These are phyloP conservation scores for Colletotrichum sp. DNA, from an alignment of 2,329 filamentous ascomycete species.

Conservation along the genomic window DNA sequence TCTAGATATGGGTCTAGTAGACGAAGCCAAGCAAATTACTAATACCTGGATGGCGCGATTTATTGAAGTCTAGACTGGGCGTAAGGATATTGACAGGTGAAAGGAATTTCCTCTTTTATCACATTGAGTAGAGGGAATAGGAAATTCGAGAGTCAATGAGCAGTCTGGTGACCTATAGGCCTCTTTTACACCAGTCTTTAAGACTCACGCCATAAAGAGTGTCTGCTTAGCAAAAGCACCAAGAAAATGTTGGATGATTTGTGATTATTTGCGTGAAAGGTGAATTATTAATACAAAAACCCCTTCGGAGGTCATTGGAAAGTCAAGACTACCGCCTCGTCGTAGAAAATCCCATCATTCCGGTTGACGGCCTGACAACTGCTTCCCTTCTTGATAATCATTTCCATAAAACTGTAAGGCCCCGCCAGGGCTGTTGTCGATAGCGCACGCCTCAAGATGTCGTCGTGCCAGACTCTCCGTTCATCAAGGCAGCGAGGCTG, in stretches of 20 bases:
- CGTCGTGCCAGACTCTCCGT: not conserved
- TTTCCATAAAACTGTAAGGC: not conserved
- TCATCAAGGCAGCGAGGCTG: constrained; percentile 4
- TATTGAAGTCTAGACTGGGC: constrained; percentile 33
- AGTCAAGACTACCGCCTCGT: not conserved
- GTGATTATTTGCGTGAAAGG: not conserved
- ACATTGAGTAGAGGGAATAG: accelerated
- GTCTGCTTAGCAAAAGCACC: accelerated
- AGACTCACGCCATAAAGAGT: not conserved
- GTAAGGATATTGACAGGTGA: accelerated
- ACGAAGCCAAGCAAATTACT: constrained; percentile 63
- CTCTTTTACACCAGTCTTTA: not conserved
- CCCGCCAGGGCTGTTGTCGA: not conserved
- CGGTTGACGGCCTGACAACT: not conserved
- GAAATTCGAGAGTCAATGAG: not conserved
- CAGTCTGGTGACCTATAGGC: not conserved
- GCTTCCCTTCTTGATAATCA: not conserved
- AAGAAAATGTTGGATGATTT: not conserved
- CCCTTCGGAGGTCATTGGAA: not conserved
- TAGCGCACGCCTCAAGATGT: not conserved
- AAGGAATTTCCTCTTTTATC: not conserved
- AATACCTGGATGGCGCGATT: constrained; percentile 67
- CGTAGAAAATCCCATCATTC: accelerated
- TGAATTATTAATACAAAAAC: not conserved
- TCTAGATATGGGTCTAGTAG: constrained; percentile 60